Conservation (phyloP, 805 yeast species). For the Cyberlindnera nakhonratchasimensis region DNA sequence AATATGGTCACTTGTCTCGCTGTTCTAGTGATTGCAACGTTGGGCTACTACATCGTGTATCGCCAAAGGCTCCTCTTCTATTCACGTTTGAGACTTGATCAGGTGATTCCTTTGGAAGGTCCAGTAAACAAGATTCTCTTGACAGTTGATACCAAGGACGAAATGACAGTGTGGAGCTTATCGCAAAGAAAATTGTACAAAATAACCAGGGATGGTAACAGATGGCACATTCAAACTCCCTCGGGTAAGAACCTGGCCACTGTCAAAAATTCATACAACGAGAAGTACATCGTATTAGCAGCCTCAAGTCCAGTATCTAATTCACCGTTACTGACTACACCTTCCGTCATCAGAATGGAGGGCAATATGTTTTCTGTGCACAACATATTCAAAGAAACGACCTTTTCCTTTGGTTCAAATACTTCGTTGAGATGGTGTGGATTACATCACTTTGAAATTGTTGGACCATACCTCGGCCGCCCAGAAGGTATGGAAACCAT, state of each 20-base stretch:
- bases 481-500: constrained; percentile 6
- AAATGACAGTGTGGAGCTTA: constrained; percentile 9
- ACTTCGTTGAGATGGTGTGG: constrained; percentile 24
- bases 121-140: constrained; percentile 8
- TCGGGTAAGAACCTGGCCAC: constrained; percentile 17
- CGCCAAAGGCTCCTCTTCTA: constrained; percentile 4
- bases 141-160: constrained; percentile 6
- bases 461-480: constrained; percentile 2
- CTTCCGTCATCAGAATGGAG: constrained; percentile 19
- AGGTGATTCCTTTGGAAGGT: constrained; percentile 12
- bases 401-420: constrained; percentile 21
- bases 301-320: constrained; percentile 1
- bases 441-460: constrained; percentile 21
- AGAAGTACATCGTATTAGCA: constrained; percentile 21
- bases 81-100: constrained; percentile 6
- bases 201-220: constrained; percentile 12
- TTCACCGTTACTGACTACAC: constrained; percentile 23
- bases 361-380: constrained; percentile 1
- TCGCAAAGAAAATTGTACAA: constrained; percentile 14
- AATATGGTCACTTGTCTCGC: not conserved
- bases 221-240: constrained; percentile 19
- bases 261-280: constrained; percentile 13
- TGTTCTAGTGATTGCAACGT: not conserved
- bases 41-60: not conserved
- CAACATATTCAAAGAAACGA: constrained; percentile 5